Evolutionary conservation across 305 asterid genomes (phyloP).

Genomic region (Petunia hybrid): DNA sequence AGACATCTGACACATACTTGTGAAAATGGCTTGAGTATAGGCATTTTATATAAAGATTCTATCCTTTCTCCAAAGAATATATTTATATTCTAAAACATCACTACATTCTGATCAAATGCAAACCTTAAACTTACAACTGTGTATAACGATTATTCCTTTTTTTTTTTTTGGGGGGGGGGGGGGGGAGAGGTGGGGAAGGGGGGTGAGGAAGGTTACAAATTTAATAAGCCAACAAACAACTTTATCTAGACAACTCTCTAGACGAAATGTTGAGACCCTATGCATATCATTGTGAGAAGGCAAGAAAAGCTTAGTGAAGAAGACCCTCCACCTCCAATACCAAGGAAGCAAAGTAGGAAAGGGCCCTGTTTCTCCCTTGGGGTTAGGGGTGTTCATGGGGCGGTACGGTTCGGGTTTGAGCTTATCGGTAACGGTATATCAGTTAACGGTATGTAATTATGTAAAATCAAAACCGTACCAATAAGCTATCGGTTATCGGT

Average conservation of each 20-base stretch:
- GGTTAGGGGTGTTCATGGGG: too few species aligned
- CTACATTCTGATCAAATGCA: background rate
- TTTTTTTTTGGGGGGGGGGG: too few species aligned
- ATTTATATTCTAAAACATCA: background rate
- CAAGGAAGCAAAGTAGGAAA: slow-evolving; percentile 20
- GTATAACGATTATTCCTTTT: too few species aligned
- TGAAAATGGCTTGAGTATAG: background rate
- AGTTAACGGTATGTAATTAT: too few species aligned
- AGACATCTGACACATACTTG: background rate
- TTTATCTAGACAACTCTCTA: background rate
- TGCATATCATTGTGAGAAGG: background rate
- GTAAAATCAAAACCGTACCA: too few species aligned
- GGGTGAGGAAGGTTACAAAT: background rate
- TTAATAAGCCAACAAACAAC: slow-evolving; percentile 18
- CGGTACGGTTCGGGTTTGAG: too few species aligned
- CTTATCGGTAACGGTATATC: too few species aligned
- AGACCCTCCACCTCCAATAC: background rate
- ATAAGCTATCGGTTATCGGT: too few species aligned
- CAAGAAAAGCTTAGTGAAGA: background rate
- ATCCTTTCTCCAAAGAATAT: background rate
- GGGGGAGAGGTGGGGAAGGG: too few species aligned
- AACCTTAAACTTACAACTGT: too few species aligned
- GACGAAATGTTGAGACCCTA: background rate
- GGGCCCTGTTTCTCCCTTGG: background rate
- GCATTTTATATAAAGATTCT: background rate